Evolutionary conservation across 1,139 yeast species (phyloP), one percentile per base, ranked within the genome.

Genomic region (Meyerozyma smithsonii): DNA sequence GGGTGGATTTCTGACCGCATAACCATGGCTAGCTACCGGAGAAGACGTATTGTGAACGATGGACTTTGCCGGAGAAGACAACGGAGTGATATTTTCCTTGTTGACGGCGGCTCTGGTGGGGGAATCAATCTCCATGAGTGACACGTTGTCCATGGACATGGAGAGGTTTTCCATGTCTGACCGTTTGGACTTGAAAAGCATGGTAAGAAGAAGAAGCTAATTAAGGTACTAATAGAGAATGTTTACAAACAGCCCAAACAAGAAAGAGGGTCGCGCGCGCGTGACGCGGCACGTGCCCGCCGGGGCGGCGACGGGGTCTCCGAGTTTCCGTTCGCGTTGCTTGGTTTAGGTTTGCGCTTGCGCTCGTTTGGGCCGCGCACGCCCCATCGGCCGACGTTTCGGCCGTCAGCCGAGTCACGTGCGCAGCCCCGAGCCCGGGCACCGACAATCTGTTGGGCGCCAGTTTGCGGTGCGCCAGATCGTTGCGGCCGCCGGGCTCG

Each of bases 41-140:
- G 35, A 12, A 11, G 28, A 14, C 41, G 69, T 58, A 36, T 49
- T 61, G 49, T 66, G 69, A 33, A 66, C 54, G 20, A 67, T 59
- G 32, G 70, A 64, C 48, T 69, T 69, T 17, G 66, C 58, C n/a
- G 77, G 77, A 4, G 75, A 69, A 39, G 51, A 58, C 20, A 56
- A 44, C 3, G 77, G 77, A 2, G 76, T 69, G 45, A 69, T 64
- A 47, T 72, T 72, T 42, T 72, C 77, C 49, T 71, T 71, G 48
- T 71, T 70, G 39, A 61, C 47, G n/a, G 45, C 48, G 10, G 15
- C 12, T 8, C 12, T 14, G 17, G 17, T 6, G 20, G 42, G 43
- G 20, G 69, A 56, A 49, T 69, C 75, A 5, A 69, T 54, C 37
- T 70, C 75, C 75, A 70, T 69, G 21, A 71, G 59, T 36, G 74